Evolutionary conservation across 345 rosid species (phyloP).

Genomic region (Eutrema heterophyllum): DNA sequence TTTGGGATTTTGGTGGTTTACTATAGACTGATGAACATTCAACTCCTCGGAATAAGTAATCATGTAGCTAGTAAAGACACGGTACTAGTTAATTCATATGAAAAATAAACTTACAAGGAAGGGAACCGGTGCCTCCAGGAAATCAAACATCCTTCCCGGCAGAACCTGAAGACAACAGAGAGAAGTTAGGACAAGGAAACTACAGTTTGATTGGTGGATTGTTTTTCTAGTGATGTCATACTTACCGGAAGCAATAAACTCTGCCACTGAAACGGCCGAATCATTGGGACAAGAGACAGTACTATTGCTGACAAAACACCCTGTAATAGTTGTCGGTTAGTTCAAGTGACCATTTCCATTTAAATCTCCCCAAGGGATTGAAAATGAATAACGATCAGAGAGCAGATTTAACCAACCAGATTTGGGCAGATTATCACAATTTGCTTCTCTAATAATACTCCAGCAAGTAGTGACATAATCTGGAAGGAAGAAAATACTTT

Average conservation of each 20-base stretch:
- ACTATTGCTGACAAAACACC: slow-evolving; percentile 90
- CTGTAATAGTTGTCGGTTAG: slow-evolving; percentile 39
- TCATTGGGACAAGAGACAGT: slow-evolving; percentile 80
- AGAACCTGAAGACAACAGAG: slow-evolving; percentile 51
- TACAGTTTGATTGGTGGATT: not conserved
- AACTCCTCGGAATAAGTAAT: not conserved
- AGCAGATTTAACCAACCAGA: slow-evolving; percentile 54
- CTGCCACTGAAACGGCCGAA: slow-evolving; percentile 98
- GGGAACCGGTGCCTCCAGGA: slow-evolving; percentile 99
- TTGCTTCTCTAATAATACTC: slow-evolving; percentile 89
- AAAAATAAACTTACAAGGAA: slow-evolving; percentile 64
- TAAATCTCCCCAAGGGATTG: not conserved
- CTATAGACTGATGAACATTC: slow-evolving; percentile 1
- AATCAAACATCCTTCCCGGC: slow-evolving; percentile 84
- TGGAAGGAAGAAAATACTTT: slow-evolving; percentile 31
- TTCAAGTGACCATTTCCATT: slow-evolving; percentile 7
- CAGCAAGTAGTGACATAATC: slow-evolving; percentile 80
- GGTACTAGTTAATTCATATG: not conserved
- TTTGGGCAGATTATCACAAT: slow-evolving; percentile 77
- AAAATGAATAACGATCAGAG: not conserved
- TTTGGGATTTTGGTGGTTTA: not conserved
- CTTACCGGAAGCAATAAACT: slow-evolving; percentile 95
- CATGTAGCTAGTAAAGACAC: not conserved
- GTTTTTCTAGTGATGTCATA: slow-evolving; percentile 11
- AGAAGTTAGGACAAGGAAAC: not conserved